These are phyloP conservation scores for Diplodia sapinea DNA, from an alignment of 2,329 filamentous ascomycete genomes.

Conservation along the genomic window DNA sequence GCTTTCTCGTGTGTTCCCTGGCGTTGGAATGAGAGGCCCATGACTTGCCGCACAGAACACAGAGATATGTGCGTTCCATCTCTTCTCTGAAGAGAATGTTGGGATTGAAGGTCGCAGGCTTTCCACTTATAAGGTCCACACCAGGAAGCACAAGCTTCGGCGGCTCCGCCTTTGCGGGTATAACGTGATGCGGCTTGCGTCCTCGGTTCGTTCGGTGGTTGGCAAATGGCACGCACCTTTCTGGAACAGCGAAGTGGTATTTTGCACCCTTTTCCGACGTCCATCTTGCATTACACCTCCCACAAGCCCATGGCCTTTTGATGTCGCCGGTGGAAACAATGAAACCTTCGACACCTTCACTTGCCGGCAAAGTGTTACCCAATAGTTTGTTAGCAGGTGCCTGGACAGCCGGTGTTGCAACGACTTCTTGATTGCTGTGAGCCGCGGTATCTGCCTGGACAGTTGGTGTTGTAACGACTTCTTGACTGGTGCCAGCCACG, in stretches of 20 bases:
- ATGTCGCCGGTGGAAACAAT: neutral
- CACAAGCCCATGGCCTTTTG: conserved; percentile 3
- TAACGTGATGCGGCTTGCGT: neutral
- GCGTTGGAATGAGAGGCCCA: conserved; percentile 9
- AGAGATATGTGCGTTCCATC: conserved; percentile 7
- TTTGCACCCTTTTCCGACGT: neutral
- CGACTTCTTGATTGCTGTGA: neutral
- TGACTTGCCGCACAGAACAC: conserved; percentile 8
- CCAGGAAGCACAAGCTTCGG: neutral
- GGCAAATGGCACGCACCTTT: neutral
- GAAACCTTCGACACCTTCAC: neutral
- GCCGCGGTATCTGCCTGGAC: neutral
- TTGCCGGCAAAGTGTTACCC: neutral
- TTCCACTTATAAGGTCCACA: neutral
- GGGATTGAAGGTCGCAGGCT: neutral
- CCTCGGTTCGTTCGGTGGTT: neutral
- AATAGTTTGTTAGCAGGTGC: neutral
- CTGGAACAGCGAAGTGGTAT: neutral
- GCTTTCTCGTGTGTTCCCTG: neutral
- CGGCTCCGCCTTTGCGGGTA: neutral
- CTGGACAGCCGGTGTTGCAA: neutral
- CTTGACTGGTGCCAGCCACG: neutral
- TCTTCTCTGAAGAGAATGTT: conserved; percentile 12
- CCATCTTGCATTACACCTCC: neutral
- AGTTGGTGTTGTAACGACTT: neutral